Conservation (phyloP, 2,329 filamentous ascomycete genomes). For the Fonsecaea monophora region DNA sequence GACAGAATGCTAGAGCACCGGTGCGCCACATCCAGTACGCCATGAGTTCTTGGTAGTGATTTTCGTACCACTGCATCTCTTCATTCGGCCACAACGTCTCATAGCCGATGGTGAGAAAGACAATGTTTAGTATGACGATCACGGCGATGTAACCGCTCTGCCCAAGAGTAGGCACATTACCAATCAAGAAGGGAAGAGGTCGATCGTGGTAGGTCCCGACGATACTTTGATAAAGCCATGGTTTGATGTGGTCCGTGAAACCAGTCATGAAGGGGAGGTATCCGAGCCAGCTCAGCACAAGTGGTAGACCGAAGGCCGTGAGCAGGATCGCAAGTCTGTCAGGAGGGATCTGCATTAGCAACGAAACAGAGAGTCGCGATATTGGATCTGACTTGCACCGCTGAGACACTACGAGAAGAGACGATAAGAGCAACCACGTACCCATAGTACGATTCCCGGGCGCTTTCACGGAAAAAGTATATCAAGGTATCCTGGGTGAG, state of each 20-base stretch:
- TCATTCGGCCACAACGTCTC: conserved; percentile 39
- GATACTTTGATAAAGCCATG: conserved; percentile 25
- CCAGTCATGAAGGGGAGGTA: conserved; percentile 12
- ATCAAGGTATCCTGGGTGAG: conserved; percentile 7
- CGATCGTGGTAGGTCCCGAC: conserved; percentile 27
- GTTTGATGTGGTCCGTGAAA: neutral
- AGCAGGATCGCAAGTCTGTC: conserved; percentile 8
- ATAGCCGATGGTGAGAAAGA: conserved; percentile 41
- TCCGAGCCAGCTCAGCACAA: conserved; percentile 15
- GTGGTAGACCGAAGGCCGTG: conserved; percentile 15
- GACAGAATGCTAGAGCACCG: conserved; percentile 34
- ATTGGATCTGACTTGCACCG: neutral
- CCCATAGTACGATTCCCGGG: conserved; percentile 5
- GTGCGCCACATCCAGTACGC: conserved; percentile 30
- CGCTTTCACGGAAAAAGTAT: conserved; percentile 8
- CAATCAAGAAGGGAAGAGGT: conserved; percentile 32
- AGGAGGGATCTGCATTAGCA: neutral
- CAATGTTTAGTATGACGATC: conserved; percentile 43
- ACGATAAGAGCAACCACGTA: neutral
- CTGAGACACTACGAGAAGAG: neutral
- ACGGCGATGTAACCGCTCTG: conserved; percentile 42
- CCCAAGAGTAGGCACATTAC: conserved; percentile 41
- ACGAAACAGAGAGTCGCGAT: neutral
- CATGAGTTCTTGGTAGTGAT: conserved; percentile 19
- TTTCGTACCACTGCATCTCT: conserved; percentile 18